Percentiles rank a stretch among this genome's conserved stretches.
These are phyloP conservation scores for Teunomyces pallodes DNA, from an alignment of 805 yeast genomes.

Conservation along the genomic window DNA sequence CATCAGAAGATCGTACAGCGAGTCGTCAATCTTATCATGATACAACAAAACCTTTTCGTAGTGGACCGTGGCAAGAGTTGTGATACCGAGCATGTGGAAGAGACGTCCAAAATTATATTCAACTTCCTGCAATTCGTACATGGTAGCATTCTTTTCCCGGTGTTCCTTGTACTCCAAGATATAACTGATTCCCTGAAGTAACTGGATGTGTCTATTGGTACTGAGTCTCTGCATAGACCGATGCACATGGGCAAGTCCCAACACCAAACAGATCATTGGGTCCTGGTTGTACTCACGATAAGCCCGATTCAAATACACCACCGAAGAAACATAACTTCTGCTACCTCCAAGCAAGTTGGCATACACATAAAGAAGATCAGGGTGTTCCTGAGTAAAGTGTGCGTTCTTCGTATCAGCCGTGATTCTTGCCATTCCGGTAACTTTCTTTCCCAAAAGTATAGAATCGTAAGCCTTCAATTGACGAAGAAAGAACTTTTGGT, in stretches of 20 bases:
- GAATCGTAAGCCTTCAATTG: constrained; percentile 90
- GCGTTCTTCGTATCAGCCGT: constrained; percentile 48
- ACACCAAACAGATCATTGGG: constrained; percentile 71
- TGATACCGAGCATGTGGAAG: constrained; percentile 79
- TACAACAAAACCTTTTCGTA: constrained; percentile 64
- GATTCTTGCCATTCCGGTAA: constrained; percentile 79
- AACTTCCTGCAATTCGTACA: constrained; percentile 68
- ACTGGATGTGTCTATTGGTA: constrained; percentile 79
- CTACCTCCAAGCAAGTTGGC: constrained; percentile 79
- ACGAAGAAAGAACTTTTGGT: constrained; percentile 85
- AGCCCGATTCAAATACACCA: constrained; percentile 73
- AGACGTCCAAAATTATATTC: constrained; percentile 80
- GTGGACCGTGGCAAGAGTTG: constrained; percentile 67
- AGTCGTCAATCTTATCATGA: constrained; percentile 41
- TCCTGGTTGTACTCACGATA: constrained; percentile 67
- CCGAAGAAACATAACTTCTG: constrained; percentile 76
- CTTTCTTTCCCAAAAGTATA: constrained; percentile 46
- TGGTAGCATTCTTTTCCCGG: constrained; percentile 39
- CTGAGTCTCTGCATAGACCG: constrained; percentile 90
- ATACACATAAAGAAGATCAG: constrained; percentile 75
- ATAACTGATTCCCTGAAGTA: constrained; percentile 82
- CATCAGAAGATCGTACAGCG: constrained; percentile 53
- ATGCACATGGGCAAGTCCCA: constrained; percentile 81
- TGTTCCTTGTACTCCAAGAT: constrained; percentile 66
- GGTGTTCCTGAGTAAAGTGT: constrained; percentile 43